Percentiles rank a stretch among this genome's conserved stretches.
Evolutionary conservation across 106 monocot species (phyloP).

Genomic region (Hemerocallis citrina): DNA sequence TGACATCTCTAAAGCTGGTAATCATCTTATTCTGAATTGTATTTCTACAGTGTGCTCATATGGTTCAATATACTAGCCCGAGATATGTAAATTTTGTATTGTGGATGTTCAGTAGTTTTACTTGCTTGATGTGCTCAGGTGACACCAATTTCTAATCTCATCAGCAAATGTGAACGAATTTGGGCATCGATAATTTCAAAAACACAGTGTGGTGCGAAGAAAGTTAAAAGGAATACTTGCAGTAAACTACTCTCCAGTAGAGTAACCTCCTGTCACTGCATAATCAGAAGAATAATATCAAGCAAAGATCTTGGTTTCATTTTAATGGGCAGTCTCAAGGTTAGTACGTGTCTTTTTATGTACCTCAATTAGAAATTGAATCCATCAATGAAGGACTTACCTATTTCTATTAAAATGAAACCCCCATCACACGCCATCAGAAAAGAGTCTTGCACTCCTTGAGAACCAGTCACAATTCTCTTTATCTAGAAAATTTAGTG

Average conservation of each 20-base stretch:
- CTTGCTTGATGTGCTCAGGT: conserved; percentile 32
- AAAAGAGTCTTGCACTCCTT: background rate
- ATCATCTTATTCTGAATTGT: background rate
- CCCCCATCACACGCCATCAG: background rate
- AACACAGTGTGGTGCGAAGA: conserved; percentile 17
- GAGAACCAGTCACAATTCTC: no score
- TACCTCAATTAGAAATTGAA: background rate
- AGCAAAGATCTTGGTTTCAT: conserved; percentile 63
- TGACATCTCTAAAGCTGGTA: conserved; percentile 46
- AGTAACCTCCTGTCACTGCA: conserved; percentile 24
- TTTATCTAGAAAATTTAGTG: no score
- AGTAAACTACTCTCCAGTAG: conserved; percentile 16
- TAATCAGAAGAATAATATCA: conserved; percentile 53
- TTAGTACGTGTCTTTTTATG: conserved; percentile 24
- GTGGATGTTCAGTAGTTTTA: conserved; percentile 1
- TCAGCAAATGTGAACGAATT: conserved; percentile 42
- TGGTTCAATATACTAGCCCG: background rate
- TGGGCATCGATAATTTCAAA: conserved; percentile 33
- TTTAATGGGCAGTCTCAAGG: conserved; percentile 70
- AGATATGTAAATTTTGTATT: background rate
- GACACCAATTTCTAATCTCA: conserved; percentile 61
- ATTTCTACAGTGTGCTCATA: background rate
- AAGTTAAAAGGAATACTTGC: background rate
- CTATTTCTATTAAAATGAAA: background rate
- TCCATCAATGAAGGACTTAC: background rate